Conservation (phyloP, 164 flowering plant genomes). For the Tetrastigma voinierianum region DNA sequence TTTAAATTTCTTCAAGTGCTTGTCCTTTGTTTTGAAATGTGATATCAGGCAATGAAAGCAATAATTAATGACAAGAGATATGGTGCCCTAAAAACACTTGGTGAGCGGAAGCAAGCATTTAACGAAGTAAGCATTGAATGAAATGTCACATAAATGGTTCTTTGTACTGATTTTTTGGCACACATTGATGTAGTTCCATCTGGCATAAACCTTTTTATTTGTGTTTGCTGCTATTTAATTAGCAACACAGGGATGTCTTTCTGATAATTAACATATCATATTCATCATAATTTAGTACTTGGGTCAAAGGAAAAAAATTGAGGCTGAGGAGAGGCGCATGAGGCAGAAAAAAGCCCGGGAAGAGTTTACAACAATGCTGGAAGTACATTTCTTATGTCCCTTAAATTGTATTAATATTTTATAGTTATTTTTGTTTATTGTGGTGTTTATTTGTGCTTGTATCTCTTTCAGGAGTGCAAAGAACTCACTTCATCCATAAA, state of each 20-base stretch:
- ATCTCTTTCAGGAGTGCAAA: slow-evolving; percentile 61
- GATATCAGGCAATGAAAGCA: slow-evolving; percentile 79
- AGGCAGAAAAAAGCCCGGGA: slow-evolving; percentile 90
- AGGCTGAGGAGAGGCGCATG: slow-evolving; percentile 84
- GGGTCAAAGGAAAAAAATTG: slow-evolving; percentile 81
- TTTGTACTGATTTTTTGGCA: neutral
- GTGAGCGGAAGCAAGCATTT: slow-evolving; percentile 98
- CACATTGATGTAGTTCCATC: neutral
- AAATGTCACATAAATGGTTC: neutral
- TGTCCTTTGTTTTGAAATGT: slow-evolving; percentile 5
- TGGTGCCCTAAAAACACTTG: slow-evolving; percentile 91
- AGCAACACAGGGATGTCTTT: no score
- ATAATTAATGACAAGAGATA: slow-evolving; percentile 93
- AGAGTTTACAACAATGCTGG: slow-evolving; percentile 89
- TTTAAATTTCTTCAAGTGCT: neutral
- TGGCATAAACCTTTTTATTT: no score
- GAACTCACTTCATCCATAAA: slow-evolving; percentile 84
- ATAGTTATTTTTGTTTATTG: neutral
- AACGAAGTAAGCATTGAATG: slow-evolving; percentile 28
- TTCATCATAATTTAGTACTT: slow-evolving; percentile 51
- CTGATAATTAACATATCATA: no score
- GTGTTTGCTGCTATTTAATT: no score
- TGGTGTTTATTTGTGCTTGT: slow-evolving; percentile 6
- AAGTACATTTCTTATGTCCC: slow-evolving; percentile 30
- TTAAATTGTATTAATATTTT: neutral